phyloP scores from a whole-genome alignment of 176 grass and related monocot genomes.

The Ensete ventricosum region DNA sequence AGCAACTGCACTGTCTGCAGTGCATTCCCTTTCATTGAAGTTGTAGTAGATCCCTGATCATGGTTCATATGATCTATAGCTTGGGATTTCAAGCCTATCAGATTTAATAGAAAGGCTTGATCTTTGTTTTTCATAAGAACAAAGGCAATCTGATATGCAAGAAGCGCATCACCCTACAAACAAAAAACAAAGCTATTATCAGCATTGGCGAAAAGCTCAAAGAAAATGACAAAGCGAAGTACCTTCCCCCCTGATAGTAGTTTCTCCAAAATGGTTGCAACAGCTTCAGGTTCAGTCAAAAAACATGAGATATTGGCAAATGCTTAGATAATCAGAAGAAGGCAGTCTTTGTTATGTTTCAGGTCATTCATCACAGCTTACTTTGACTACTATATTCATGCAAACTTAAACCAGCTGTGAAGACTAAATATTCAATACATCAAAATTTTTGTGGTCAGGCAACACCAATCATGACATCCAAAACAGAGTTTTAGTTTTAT shows the following conservation, averaged over 20 bases:
- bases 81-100: constrained; percentile 14
- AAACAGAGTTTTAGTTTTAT: not conserved
- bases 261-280: constrained; percentile 76
- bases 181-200: constrained; percentile 16
- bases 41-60: constrained; percentile 25
- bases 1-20: constrained; percentile 31
- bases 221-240: constrained; percentile 21
- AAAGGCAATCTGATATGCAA: constrained; percentile 94
- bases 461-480: not conserved
- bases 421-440: not conserved
- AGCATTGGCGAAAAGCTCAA: not conserved
- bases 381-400: not conserved
- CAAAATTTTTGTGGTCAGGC: not conserved
- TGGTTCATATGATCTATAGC: not conserved
- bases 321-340: constrained; percentile 79
- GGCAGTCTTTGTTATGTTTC: constrained; percentile 75
- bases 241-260: constrained; percentile 82
- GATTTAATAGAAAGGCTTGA: constrained; percentile 82
- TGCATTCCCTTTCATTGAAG: constrained; percentile 32
- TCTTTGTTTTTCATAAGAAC: constrained; percentile 96
- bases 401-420: not conserved
- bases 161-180: constrained; percentile 80
- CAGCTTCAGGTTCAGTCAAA: constrained; percentile 64
- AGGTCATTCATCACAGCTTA: not conserved
- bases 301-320: constrained; percentile 95